phyloP scores from a whole-genome alignment of 345 rosid species.

The Ailanthus altissimus region DNA sequence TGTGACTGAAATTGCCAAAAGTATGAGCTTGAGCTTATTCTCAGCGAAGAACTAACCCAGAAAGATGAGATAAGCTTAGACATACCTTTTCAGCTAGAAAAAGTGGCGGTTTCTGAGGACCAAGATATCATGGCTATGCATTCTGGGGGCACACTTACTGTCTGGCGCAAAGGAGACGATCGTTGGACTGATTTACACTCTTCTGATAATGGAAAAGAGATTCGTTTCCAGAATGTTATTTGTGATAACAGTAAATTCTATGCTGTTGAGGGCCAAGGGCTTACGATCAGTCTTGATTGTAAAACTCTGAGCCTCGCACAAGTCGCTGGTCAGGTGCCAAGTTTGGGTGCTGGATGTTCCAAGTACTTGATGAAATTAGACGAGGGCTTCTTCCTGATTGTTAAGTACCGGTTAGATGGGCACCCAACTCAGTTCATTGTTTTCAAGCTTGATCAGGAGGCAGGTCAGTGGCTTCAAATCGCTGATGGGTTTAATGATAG shows the following conservation, averaged over 20 bases:
- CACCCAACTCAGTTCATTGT: conserved; percentile 21
- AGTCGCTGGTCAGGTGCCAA: neutral
- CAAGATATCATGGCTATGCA: neutral
- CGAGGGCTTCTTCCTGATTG: neutral
- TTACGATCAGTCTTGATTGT: neutral
- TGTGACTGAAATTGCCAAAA: neutral
- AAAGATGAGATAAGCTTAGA: neutral
- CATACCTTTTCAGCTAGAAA: neutral
- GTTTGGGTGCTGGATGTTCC: neutral
- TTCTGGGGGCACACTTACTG: neutral
- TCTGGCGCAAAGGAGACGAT: neutral
- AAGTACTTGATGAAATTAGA: neutral
- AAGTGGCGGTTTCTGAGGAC: neutral
- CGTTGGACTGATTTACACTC: neutral
- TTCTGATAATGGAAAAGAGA: neutral
- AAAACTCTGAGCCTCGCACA: neutral
- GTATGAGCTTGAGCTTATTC: neutral
- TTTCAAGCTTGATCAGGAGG: conserved; percentile 32
- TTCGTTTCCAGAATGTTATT: neutral
- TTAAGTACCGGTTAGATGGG: neutral
- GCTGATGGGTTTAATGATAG: conserved; percentile 23
- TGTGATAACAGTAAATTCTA: neutral
- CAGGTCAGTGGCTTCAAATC: conserved; percentile 25
- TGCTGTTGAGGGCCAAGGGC: neutral
- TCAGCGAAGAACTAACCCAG: too few species aligned